A percentile compares a stretch with the other conserved stretches of the same genome.
phyloP scores from a whole-genome alignment of 352 stramenopile genomes.

The Globisporangium cystogenes region DNA sequence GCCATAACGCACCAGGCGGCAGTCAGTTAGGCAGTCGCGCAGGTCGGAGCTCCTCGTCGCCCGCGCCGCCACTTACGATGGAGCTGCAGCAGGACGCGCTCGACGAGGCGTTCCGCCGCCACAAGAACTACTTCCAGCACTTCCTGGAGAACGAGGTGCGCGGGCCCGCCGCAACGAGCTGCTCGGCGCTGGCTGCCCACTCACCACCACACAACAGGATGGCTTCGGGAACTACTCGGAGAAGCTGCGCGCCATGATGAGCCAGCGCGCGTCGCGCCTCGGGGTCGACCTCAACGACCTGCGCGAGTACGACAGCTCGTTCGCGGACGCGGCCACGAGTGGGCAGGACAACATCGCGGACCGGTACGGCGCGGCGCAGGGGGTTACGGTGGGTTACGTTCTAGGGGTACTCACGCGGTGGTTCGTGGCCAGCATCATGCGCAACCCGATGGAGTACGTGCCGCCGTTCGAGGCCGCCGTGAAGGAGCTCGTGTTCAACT shows the following conservation, averaged over 20 bases:
- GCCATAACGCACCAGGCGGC: too few relatives aligned
- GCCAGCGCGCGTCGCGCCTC: constrained; percentile 64
- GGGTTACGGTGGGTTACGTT: background rate
- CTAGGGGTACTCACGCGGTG: background rate
- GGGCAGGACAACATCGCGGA: constrained; percentile 75
- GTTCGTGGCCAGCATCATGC: constrained; percentile 32
- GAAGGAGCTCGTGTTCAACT: constrained; percentile 78
- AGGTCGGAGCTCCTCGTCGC: too few relatives aligned
- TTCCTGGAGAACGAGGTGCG: constrained; percentile 78
- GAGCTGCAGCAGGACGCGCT: constrained; percentile 80
- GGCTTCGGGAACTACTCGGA: constrained; percentile 74
- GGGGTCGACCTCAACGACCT: constrained; percentile 90
- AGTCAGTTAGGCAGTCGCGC: too few relatives aligned
- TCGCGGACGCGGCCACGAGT: constrained; percentile 52
- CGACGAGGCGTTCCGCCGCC: constrained; percentile 79
- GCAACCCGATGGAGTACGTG: constrained; percentile 79
- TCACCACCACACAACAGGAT: constrained; percentile 22
- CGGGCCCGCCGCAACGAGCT: background rate
- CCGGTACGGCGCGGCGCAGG: constrained; percentile 11
- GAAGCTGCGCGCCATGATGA: constrained; percentile 81
- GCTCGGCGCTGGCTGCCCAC: background rate
- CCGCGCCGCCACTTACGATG: constrained; percentile 19
- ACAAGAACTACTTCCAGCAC: constrained; percentile 87
- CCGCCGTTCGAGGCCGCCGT: constrained; percentile 80
- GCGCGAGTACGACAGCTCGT: constrained; percentile 84